Evolutionary conservation across 768 basidiomycete genomes (phyloP).

Genomic region (Trametes sanguinea): DNA sequence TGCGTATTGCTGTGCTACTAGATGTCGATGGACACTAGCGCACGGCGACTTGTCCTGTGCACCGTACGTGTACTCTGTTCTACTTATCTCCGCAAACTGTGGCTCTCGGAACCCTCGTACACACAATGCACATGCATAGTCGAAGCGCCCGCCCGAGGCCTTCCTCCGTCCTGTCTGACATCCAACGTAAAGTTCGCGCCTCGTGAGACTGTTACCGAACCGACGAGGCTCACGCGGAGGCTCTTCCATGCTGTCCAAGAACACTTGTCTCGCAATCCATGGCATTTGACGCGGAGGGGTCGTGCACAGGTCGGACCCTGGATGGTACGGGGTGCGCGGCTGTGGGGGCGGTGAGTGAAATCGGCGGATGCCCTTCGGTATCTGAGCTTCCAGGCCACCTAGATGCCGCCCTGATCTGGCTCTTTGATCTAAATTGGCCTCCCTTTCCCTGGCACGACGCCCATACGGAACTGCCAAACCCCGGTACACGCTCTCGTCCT

Average conservation of each 20-base stretch:
- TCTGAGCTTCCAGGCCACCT: neutral
- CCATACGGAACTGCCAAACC: slow-evolving; percentile 5
- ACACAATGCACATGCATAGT: neutral
- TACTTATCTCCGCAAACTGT: neutral
- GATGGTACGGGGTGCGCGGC: neutral
- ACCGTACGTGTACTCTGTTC: neutral
- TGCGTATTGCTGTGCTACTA: no score
- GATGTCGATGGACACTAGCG: no score
- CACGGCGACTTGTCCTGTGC: no score
- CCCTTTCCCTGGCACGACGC: neutral
- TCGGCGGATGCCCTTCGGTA: slow-evolving; percentile 3
- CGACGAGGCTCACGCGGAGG: neutral
- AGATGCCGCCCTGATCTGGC: slow-evolving; percentile 9
- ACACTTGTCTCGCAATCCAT: neutral
- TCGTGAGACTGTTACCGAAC: neutral
- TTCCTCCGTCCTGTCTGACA: neutral
- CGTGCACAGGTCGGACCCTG: neutral
- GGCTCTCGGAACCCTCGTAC: neutral
- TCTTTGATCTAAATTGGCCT: slow-evolving; percentile 6
- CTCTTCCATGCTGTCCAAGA: neutral
- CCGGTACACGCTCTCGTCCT: slow-evolving; percentile 4
- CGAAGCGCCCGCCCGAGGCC: neutral
- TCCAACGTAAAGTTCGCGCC: neutral
- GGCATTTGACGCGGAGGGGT: no score
- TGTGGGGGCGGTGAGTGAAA: neutral